phyloP scores from a whole-genome alignment of 306 rosid species.

The Acacia crassicarpa region DNA sequence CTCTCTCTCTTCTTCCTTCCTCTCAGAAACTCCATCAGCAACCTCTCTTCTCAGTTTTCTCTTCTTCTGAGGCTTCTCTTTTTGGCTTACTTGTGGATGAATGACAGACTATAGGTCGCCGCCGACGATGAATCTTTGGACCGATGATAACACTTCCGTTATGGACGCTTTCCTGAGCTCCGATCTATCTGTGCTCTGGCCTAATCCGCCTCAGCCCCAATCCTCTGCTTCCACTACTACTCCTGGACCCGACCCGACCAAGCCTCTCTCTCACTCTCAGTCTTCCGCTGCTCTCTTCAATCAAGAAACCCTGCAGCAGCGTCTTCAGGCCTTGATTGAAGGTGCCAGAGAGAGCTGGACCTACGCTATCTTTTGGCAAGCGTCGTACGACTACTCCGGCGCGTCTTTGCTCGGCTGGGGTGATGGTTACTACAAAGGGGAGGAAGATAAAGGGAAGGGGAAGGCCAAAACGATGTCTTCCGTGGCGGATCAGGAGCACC shows the following conservation, averaged over 20 bases:
- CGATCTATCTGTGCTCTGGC: conserved; percentile 74
- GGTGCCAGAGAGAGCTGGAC: conserved; percentile 71
- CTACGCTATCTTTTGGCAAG: conserved; percentile 97
- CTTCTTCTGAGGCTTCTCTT: neutral
- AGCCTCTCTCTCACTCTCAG: conserved; percentile 29
- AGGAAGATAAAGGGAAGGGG: conserved; percentile 58
- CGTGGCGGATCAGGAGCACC: conserved; percentile 70
- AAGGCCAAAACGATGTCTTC: conserved; percentile 46
- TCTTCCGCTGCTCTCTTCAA: conserved; percentile 39
- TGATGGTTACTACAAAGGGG: conserved; percentile 93
- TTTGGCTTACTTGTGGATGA: neutral
- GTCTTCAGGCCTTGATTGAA: conserved; percentile 55
- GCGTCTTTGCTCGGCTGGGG: conserved; percentile 84
- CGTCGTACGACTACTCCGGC: conserved; percentile 66
- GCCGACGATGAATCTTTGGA: conserved; percentile 82
- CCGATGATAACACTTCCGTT: conserved; percentile 80
- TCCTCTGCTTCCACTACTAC: conserved; percentile 60
- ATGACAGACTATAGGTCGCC: conserved; percentile 65
- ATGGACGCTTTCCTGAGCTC: conserved; percentile 89
- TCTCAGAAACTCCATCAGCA: neutral
- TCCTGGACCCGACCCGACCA: conserved; percentile 33
- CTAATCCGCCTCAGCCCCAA: conserved; percentile 25
- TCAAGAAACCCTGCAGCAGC: conserved; percentile 67
- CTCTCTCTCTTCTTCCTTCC: neutral
- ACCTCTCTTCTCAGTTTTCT: neutral